Conservation (phyloP, 805 yeast genomes). For the Tetrapisispora iriomotensis region DNA sequence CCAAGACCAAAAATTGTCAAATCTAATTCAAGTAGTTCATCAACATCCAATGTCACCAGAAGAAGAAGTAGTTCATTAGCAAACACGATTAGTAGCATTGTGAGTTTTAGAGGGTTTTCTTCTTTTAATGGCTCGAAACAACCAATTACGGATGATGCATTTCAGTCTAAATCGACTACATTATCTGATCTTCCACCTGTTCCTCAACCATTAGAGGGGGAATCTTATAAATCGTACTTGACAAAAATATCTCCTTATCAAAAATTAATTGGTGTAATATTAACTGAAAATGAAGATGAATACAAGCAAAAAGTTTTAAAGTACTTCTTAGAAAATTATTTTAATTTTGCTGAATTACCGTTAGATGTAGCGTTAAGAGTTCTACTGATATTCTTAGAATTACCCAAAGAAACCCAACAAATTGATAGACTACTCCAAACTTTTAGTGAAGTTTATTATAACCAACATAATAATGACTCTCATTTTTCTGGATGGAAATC, state of each 20-base stretch:
- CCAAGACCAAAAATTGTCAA: neutral
- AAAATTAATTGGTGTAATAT: slow-evolving; percentile 24
- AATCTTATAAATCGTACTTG: slow-evolving; percentile 24
- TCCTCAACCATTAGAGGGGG: slow-evolving; percentile 24
- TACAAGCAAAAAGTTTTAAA: slow-evolving; percentile 23
- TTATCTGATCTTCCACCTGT: slow-evolving; percentile 18
- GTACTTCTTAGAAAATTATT: slow-evolving; percentile 27
- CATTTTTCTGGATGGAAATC: slow-evolving; percentile 24
- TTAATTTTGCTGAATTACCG: slow-evolving; percentile 46
- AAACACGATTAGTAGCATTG: slow-evolving; percentile 31
- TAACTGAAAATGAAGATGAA: slow-evolving; percentile 21
- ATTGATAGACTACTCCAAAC: slow-evolving; percentile 57
- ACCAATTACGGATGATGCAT: slow-evolving; percentile 3
- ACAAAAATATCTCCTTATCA: slow-evolving; percentile 25
- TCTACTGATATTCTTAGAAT: slow-evolving; percentile 44
- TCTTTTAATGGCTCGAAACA: neutral
- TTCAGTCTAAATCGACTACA: slow-evolving; percentile 3
- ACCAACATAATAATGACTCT: slow-evolving; percentile 16
- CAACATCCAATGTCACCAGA: slow-evolving; percentile 19
- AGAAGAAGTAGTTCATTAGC: slow-evolving; percentile 32
- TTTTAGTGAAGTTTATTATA: slow-evolving; percentile 44
- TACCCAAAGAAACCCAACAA: slow-evolving; percentile 69
- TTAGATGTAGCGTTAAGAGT: slow-evolving; percentile 56
- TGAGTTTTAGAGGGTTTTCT: slow-evolving; percentile 16
- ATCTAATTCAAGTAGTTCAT: slow-evolving; percentile 7